Evolutionary conservation across 352 stramenopile genomes (phyloP).

Genomic region (Phytopythium vexans): DNA sequence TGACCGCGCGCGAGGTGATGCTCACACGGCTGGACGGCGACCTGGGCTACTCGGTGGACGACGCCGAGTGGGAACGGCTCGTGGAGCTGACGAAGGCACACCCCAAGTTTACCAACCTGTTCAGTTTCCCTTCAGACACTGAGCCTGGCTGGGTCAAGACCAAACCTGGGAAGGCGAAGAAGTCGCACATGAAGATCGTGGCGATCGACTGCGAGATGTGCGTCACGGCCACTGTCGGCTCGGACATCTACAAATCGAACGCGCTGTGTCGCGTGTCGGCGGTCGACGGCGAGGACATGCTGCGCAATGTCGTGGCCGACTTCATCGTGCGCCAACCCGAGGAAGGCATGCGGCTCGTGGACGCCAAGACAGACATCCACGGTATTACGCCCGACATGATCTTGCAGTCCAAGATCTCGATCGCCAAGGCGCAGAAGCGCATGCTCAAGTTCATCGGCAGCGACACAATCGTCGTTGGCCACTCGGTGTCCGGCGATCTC

Average conservation of each 20-base stretch:
- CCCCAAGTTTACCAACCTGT: slow-evolving; percentile 55
- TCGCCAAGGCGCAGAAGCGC: slow-evolving; percentile 73
- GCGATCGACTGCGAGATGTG: slow-evolving; percentile 89
- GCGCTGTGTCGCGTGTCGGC: slow-evolving; percentile 80
- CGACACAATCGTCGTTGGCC: slow-evolving; percentile 82
- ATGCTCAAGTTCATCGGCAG: slow-evolving; percentile 81
- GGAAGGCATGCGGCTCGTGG: slow-evolving; percentile 46
- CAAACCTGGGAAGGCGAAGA: slow-evolving; percentile 51
- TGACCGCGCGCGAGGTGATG: slow-evolving; percentile 73
- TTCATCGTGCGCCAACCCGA: slow-evolving; percentile 84
- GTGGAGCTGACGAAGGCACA: slow-evolving; percentile 63
- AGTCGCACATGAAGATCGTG: slow-evolving; percentile 60
- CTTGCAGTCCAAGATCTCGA: slow-evolving; percentile 64
- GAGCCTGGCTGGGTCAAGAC: slow-evolving; percentile 54
- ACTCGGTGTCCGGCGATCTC: slow-evolving; percentile 78
- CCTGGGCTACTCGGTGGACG: slow-evolving; percentile 49
- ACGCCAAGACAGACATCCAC: slow-evolving; percentile 85
- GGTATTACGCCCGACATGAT: slow-evolving; percentile 76
- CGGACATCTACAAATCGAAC: slow-evolving; percentile 31
- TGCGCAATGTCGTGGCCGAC: slow-evolving; percentile 68
- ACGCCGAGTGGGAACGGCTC: slow-evolving; percentile 67
- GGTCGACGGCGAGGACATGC: slow-evolving; percentile 74
- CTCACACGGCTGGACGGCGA: slow-evolving; percentile 50
- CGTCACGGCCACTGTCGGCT: slow-evolving; percentile 36
- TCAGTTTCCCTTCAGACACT: slow-evolving; percentile 39